phyloP scores from a whole-genome alignment of 2,329 filamentous ascomycete genomes.

The Monilinia fructigena region DNA sequence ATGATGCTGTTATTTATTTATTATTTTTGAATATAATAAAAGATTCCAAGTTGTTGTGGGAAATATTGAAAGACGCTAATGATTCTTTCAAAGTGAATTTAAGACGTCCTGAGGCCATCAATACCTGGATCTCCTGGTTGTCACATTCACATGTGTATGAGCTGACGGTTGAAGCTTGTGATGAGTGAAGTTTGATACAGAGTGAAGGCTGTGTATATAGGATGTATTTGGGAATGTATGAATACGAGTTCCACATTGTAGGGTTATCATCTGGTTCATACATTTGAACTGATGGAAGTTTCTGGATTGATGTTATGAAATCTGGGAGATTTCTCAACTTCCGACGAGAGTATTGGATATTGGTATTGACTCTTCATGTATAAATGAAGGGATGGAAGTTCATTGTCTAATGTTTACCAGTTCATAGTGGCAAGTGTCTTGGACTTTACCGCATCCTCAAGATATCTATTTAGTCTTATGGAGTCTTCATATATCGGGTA shows the following conservation, averaged over 20 bases:
- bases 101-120: conserved; percentile 2
- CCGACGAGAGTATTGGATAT: not conserved
- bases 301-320: not conserved
- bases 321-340: not conserved
- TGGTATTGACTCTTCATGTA: not conserved
- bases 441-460: not conserved
- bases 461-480: too few relatives aligned
- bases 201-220: too few relatives aligned
- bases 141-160: not conserved
- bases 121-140: not conserved
- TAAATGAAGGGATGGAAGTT: not conserved
- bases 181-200: not conserved
- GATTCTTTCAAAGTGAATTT: not conserved
- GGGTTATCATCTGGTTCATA: not conserved
- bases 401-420: not conserved
- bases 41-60: not conserved
- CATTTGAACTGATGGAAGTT: not conserved
- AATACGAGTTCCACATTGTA: not conserved
- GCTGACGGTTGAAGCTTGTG: not conserved
- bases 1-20: not conserved
- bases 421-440: not conserved
- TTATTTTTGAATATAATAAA: not conserved
- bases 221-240: not conserved
- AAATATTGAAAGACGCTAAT: not conserved
- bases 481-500: too few relatives aligned